Evolutionary conservation across 1,284 basidiomycete genomes (phyloP), one percentile per base, ranked within the genome.

Genomic region (Puccinia polysora): DNA sequence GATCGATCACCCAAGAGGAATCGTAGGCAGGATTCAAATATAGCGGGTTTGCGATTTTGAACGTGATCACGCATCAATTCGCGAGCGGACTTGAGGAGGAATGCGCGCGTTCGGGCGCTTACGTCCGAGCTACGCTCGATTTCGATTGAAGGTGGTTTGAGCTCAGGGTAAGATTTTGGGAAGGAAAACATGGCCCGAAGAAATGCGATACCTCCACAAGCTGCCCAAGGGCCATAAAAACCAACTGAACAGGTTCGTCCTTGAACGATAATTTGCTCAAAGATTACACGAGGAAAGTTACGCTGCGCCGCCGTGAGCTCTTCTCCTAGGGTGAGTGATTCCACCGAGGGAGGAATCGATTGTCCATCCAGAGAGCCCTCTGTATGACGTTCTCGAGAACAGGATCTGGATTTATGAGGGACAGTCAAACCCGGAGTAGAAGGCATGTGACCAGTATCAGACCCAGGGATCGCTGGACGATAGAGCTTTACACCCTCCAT

Each of bases 131-230:
- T 70, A 15, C 68, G 43, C 18, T 62, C 68, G 20, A 70, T 70
- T 25, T 70, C 68, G 25, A 70, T 70, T 8, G 68, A 50, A 34
- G 68, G 68, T 30, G 68, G 58, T 49, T 62, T 70, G 36, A 70
- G 68, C 32, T 50, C 56, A 0, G 92, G 91, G 77, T 97, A 97
- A 58, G 86, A 85, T 36, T 85, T 83, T 0, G 93, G 92, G 78
- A 96, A 96, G 1, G 86, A 87, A 81, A 95, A 94, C 4, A 90
- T 88, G n/a, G 94, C 86, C 0, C 93, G 87, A 67, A 95, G 86
- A 81, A 90, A 92, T 4, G 89, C 73, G 58, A 87, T 23, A 84
- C 87, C 4, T 85, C 88, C 15, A 82, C 79, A 85, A 72, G 88
- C 88, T 10, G 90, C 91, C 91, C 92, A 95, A 0, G 91, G 92